phyloP scores from a whole-genome alignment of 805 yeast genomes.

The Zygotorulaspora chibaensis region DNA sequence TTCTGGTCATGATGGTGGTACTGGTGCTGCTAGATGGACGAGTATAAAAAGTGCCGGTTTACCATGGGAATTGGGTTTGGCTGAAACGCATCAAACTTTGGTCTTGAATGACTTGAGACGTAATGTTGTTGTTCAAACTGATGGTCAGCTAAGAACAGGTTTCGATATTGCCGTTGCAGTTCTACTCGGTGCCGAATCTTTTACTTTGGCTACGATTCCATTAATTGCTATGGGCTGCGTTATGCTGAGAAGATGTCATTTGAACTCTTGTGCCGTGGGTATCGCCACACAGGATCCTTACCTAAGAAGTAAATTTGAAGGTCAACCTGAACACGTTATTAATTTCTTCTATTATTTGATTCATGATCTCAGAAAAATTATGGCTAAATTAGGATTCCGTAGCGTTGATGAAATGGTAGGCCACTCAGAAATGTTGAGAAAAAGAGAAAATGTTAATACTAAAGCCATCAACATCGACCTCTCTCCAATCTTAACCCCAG shows the following conservation, averaged over 20 bases:
- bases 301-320: slow-evolving; percentile 83
- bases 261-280: slow-evolving; percentile 95
- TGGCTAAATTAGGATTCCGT: slow-evolving; percentile 95
- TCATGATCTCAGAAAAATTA: slow-evolving; percentile 83
- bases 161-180: slow-evolving; percentile 96
- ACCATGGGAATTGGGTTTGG: slow-evolving; percentile 98
- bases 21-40: slow-evolving; percentile 98
- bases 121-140: slow-evolving; percentile 93
- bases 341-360: slow-evolving; percentile 95
- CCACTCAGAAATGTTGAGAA: slow-evolving; percentile 83
- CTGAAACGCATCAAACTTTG: slow-evolving; percentile 96
- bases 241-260: slow-evolving; percentile 92
- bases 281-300: slow-evolving; percentile 98
- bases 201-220: slow-evolving; percentile 97
- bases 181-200: slow-evolving; percentile 95
- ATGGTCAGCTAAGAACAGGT: slow-evolving; percentile 96
- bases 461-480: slow-evolving; percentile 90
- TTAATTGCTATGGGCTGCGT: slow-evolving; percentile 96
- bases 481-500: slow-evolving; percentile 93
- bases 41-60: slow-evolving; percentile 96
- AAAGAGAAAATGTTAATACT: slow-evolving; percentile 81
- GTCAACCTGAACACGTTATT: slow-evolving; percentile 97
- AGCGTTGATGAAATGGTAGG: slow-evolving; percentile 98
- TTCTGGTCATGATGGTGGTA: slow-evolving; percentile 99
- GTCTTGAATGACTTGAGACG: slow-evolving; percentile 95